Evolutionary conservation across 2,329 filamentous ascomycete species (phyloP), one percentile per base, ranked within the genome.

Genomic region (Escovopsis sp.): DNA sequence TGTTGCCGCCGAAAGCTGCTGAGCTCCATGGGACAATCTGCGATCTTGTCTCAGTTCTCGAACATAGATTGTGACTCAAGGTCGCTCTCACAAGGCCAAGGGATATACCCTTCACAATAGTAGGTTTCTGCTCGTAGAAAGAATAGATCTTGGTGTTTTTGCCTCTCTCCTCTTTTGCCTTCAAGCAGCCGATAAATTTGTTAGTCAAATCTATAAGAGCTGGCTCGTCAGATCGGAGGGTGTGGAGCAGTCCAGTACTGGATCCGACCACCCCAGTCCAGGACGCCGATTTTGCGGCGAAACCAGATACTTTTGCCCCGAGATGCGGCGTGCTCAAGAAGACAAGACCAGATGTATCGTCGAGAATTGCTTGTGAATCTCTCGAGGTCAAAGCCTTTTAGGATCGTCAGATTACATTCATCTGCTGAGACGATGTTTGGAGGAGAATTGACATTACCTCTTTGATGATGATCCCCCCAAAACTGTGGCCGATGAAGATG

Each of bases 381-480:
- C 38, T 12, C 9, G 37, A 10, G 1, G 36, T 42, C 12, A 47
- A 33, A 23, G 45, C 44, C 42, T 36, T 6, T 18, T 5, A 3
- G 3, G 18, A 36, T 10, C 5, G 23, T 23, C 23, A 47, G 26
- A 26, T 4, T 26, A 36, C 28, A 32, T 33, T 30, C 5, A 7
- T 28, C 10, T 18, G 12, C 19, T 35, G 26, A 39, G 6, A 33
- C 6, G 28, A 11, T 9, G 2, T 8, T 15, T 26, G 8, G 12
- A 26, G 7, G 4, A 26, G 7, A 5, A 18, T 9, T 26, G 11
- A 38, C 2, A 4, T 10, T 26, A 43, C 36, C 26, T 52, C 36
- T 15, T 52, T 52, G 4, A 52, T 49, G 15, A 52, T 45, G 6
- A 52, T 50, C 2, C 49, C 49, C 2, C 49, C 50, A n/a, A 52